These are phyloP conservation scores for Pseudohyphozyma bogoriensis DNA, from an alignment of 768 basidiomycete species.

Conservation along the genomic window DNA sequence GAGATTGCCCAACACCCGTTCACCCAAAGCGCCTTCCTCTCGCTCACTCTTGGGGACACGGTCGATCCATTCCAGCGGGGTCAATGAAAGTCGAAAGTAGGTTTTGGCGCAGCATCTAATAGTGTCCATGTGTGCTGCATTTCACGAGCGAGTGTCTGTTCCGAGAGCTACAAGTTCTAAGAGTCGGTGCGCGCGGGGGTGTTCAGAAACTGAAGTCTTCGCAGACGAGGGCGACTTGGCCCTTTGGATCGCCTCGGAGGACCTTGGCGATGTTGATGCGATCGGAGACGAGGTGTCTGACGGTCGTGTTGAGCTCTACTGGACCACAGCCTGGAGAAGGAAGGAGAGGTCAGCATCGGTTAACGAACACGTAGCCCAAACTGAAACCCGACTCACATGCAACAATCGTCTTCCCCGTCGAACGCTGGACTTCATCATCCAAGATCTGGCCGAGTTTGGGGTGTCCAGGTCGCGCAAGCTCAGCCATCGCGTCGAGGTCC, in stretches of 20 bases:
- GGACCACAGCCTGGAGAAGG: constrained; percentile 58
- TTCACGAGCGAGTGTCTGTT: neutral
- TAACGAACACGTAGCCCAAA: too few relatives aligned
- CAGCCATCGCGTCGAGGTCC: constrained; percentile 53
- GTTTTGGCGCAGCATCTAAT: neutral
- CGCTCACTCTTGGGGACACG: neutral
- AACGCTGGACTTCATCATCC: constrained; percentile 53
- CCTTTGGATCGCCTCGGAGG: constrained; percentile 37
- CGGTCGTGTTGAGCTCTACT: constrained; percentile 54
- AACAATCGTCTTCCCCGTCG: constrained; percentile 53
- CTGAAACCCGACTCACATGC: constrained; percentile 49
- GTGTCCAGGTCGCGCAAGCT: constrained; percentile 55
- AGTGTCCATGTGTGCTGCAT: neutral
- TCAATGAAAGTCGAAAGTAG: neutral
- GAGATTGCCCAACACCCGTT: too few relatives aligned
- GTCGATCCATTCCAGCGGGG: neutral
- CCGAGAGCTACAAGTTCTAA: neutral
- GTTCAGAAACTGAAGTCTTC: constrained; percentile 9
- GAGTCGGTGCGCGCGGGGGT: too few relatives aligned
- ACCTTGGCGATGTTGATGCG: constrained; percentile 53
- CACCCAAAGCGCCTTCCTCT: neutral
- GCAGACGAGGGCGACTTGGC: constrained; percentile 17
- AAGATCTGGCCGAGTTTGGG: constrained; percentile 56
- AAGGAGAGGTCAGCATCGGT: neutral
- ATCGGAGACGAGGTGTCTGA: constrained; percentile 54